These are phyloP conservation scores for Aphanomyces cochlioides DNA, from an alignment of 352 stramenopile genomes.

Conservation along the genomic window DNA sequence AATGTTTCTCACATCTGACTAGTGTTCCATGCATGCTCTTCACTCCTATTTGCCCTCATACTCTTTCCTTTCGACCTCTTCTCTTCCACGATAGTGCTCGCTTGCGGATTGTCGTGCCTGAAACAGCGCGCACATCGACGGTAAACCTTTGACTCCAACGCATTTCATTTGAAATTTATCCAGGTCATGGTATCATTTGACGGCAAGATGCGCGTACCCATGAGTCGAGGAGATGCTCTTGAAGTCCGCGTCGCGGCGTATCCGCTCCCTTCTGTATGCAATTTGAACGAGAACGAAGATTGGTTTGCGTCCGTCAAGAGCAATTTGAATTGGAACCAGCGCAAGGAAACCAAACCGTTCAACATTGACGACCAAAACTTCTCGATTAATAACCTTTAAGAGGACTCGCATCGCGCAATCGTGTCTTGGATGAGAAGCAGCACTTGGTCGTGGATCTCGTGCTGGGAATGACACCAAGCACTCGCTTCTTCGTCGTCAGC, in stretches of 20 bases:
- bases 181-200: constrained; percentile 88
- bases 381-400: too few relatives aligned
- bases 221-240: constrained; percentile 82
- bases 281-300: constrained; percentile 86
- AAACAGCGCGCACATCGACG: constrained; percentile 54
- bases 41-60: constrained; percentile 98
- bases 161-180: not conserved
- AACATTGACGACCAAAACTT: not conserved
- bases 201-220: constrained; percentile 85
- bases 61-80: constrained; percentile 90
- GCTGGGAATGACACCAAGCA: constrained; percentile 18
- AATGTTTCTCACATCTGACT: not conserved
- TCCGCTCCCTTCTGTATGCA: constrained; percentile 83
- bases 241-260: constrained; percentile 85
- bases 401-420: not conserved
- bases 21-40: constrained; percentile 96
- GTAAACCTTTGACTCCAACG: constrained; percentile 24
- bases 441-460: constrained; percentile 19
- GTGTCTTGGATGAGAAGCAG: constrained; percentile 26
- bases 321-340: constrained; percentile 92
- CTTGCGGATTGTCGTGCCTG: constrained; percentile 86
- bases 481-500: constrained; percentile 13
- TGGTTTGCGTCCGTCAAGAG: constrained; percentile 91
- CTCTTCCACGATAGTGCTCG: constrained; percentile 89
- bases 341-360: constrained; percentile 78